Evolutionary conservation across 108 stramenopile genomes (phyloP).

Genomic region (Cyclotella distinguenda): DNA sequence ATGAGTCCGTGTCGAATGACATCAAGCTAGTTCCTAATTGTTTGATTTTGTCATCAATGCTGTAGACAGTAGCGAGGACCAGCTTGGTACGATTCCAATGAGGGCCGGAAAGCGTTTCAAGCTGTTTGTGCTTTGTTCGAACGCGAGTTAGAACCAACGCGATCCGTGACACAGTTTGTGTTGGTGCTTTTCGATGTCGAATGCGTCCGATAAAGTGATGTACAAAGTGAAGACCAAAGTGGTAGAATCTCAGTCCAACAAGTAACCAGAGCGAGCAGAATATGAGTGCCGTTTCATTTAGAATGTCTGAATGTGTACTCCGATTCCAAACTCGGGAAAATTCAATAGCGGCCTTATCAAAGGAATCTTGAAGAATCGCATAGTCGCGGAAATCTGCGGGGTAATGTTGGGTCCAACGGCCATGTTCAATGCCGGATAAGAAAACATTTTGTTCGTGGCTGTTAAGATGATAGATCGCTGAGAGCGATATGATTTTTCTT

Average conservation of each 20-base stretch:
- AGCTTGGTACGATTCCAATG: background rate
- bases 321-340: no score
- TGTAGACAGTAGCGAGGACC: background rate
- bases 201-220: no score
- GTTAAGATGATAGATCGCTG: background rate
- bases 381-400: background rate
- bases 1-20: background rate
- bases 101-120: background rate
- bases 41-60: background rate
- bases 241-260: no score
- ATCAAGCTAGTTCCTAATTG: background rate
- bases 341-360: background rate
- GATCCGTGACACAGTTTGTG: no score
- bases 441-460: background rate
- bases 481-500: background rate
- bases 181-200: no score
- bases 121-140: background rate
- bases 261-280: no score
- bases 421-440: background rate
- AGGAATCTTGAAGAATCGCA: no score
- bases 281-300: background rate
- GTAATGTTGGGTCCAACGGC: background rate
- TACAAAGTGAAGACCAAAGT: no score
- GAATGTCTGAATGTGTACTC: no score
- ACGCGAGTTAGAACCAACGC: background rate